Conservation (phyloP, 1,139 yeast genomes). For the Kodamaea plutei region DNA sequence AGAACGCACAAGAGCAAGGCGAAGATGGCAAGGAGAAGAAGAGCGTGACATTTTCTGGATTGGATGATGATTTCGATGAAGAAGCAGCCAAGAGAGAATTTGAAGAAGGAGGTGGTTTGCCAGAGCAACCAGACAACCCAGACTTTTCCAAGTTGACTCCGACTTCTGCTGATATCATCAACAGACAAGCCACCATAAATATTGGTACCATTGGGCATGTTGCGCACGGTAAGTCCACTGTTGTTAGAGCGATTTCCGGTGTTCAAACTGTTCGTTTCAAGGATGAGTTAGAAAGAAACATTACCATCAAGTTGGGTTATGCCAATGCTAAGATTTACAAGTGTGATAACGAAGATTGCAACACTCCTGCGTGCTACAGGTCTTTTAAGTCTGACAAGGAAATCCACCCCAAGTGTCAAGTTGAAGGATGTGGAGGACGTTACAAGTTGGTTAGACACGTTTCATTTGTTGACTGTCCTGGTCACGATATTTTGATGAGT, state of each 20-base stretch:
- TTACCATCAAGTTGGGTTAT: slow-evolving; percentile 96
- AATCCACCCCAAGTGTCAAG: slow-evolving; percentile 86
- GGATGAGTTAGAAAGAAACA: slow-evolving; percentile 97
- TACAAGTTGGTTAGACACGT: slow-evolving; percentile 92
- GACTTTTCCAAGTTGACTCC: slow-evolving; percentile 79
- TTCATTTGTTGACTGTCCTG: slow-evolving; percentile 98
- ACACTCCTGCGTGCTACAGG: slow-evolving; percentile 92
- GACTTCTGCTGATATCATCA: slow-evolving; percentile 88
- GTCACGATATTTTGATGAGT: slow-evolving; percentile 99
- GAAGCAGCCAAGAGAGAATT: slow-evolving; percentile 72
- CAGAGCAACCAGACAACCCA: slow-evolving; percentile 90
- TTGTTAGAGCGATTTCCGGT: slow-evolving; percentile 97
- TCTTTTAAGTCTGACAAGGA: slow-evolving; percentile 94
- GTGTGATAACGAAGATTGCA: slow-evolving; percentile 82
- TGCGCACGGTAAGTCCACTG: slow-evolving; percentile 99
- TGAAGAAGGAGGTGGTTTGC: slow-evolving; percentile 97
- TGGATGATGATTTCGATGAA: slow-evolving; percentile 67
- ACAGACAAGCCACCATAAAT: slow-evolving; percentile 98
- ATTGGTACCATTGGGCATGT: slow-evolving; percentile 99
- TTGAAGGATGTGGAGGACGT: slow-evolving; percentile 80
- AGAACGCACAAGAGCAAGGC: slow-evolving; percentile 26
- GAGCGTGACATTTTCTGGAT: slow-evolving; percentile 78
- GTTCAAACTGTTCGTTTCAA: slow-evolving; percentile 98
- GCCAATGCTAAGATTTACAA: slow-evolving; percentile 98
- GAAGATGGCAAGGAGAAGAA: slow-evolving; percentile 54